These are phyloP conservation scores for Carex scoparia DNA, from an alignment of 176 grass and related monocot genomes.

Conservation along the genomic window DNA sequence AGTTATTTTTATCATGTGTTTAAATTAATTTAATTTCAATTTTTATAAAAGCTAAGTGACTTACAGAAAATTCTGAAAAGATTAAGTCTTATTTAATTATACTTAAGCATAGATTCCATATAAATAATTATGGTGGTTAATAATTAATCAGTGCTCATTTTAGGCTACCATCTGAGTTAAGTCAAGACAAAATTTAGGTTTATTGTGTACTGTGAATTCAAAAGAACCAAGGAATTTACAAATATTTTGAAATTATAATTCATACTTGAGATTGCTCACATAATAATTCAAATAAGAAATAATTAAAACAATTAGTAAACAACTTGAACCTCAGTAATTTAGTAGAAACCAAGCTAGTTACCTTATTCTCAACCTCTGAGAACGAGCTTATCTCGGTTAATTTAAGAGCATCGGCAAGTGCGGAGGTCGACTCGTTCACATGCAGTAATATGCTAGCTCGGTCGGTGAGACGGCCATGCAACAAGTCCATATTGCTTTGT, in stretches of 20 bases:
- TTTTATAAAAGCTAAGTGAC: background rate
- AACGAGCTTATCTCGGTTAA: background rate
- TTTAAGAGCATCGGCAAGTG: background rate
- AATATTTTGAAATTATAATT: background rate
- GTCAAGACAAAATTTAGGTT: background rate
- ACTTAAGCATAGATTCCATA: background rate
- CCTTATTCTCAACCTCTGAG: slow-evolving; percentile 11
- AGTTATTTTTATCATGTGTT: background rate
- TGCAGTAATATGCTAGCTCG: slow-evolving; percentile 19
- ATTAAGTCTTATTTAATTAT: background rate
- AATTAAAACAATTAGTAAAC: background rate
- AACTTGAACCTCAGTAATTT: background rate
- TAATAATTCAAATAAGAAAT: background rate
- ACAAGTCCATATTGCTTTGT: background rate
- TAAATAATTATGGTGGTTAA: background rate
- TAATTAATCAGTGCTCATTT: background rate
- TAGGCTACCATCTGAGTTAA: background rate
- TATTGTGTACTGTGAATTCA: background rate
- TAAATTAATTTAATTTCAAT: background rate
- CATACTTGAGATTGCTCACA: background rate
- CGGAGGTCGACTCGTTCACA: background rate
- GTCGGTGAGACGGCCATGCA: background rate
- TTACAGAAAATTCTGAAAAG: background rate
- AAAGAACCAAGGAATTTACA: background rate
- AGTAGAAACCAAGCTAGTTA: background rate